Evolutionary conservation across 257 asterid species (phyloP), one percentile per base, ranked within the genome.

Genomic region (Dorcoceras hygrometricum): DNA sequence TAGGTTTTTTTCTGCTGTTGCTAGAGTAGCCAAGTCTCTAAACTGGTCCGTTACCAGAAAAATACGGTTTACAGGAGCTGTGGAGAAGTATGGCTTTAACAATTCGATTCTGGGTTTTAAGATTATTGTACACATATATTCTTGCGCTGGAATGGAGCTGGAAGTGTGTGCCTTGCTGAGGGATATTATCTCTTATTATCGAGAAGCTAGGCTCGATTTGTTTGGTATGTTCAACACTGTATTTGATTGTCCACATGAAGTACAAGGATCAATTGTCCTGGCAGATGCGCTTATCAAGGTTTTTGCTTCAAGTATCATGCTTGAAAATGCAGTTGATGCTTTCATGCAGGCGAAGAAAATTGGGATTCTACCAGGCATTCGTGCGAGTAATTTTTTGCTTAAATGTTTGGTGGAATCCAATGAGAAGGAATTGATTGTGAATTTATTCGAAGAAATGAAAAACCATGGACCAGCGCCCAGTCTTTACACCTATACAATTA

Each of bases 311-410:
- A 82, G 81, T 73, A 31, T 59, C 26, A 19, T 86, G 75, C 69
- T 84, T 57, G 86, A 77, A 63, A 71, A 77, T 39, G 89, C 81
- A 12, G 26, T 89, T 19, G 81, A 79, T 71, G 83, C 67, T 22
- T 71, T 75, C 70, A 20, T 32, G n/a, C 83, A 55, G 66, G 79
- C 83, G 23, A 82, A 69, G 78, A 61, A 69, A 36, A 59, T 73
- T 59, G 86, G 88, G 59, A 29, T 81, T 54, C 75, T 65, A 71
- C 84, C 80, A 22, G 69, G 74, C 43, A 72, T 81, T 57, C 80
- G 73, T 4, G 64, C 91, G 2, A 82, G 86, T 74, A 86, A 86
- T 78, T 82, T 83, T 75, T 79, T 84, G 85, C 87, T 86, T 36
- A 88, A 88, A 68, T 80, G 85, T 56, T 76, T 86, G 71, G 75